phyloP scores from a whole-genome alignment of 148 eudicot genomes.

The Chenopodium quinoa region DNA sequence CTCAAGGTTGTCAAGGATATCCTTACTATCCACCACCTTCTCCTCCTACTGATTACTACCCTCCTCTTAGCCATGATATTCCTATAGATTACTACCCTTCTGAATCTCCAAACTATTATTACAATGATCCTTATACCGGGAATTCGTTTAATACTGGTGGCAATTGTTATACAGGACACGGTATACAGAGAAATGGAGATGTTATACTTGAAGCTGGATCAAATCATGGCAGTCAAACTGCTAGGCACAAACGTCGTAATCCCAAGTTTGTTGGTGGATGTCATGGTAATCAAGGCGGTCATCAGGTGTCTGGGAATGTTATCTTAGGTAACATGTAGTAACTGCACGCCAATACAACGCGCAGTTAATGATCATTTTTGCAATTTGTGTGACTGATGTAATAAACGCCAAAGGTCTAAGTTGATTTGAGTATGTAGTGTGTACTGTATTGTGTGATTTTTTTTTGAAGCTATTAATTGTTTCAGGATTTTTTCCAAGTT shows the following conservation, averaged over 20 bases:
- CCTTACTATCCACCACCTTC: background rate
- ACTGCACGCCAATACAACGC: no score
- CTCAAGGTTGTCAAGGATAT: background rate
- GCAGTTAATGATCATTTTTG: background rate
- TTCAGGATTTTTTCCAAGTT: background rate
- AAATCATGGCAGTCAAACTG: background rate
- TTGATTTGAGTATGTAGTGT: background rate
- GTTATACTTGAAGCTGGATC: background rate
- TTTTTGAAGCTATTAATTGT: background rate
- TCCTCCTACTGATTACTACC: background rate
- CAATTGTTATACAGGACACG: background rate
- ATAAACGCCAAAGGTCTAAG: background rate
- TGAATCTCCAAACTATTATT: background rate
- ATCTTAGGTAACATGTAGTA: constrained; percentile 2
- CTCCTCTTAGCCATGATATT: background rate
- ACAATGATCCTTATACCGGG: background rate
- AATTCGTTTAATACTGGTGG: background rate
- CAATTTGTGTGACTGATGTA: background rate
- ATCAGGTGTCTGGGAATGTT: constrained; percentile 7
- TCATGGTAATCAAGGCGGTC: constrained; percentile 2
- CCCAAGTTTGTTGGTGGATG: background rate
- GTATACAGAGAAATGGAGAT: background rate
- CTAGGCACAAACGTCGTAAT: background rate
- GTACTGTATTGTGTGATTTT: background rate
- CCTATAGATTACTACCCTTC: background rate